Evolutionary conservation across 192 early-diverging fungal species (phyloP), one percentile per base, ranked within the genome.

Genomic region (Rhizophagus clarus): DNA sequence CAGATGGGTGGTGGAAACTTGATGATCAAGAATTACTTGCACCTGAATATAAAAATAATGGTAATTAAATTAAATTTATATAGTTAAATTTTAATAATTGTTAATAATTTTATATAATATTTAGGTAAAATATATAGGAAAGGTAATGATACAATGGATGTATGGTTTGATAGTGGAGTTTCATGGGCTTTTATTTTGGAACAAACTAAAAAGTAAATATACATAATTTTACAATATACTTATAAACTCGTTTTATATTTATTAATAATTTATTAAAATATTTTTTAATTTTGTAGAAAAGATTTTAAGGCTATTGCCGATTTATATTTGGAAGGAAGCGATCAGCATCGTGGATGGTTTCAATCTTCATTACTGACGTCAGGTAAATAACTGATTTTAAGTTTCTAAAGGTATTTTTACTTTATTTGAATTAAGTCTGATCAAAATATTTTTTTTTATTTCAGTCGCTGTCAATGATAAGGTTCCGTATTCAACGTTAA

Each of bases 341-440:
- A 95, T 81, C 94, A 95, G 76, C 92, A 95, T 84, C 90, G 94
- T 51, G 94, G 93, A 7, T 95, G 94, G 94, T 95, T 95, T 87
- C 92, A 94, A 79, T 95, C 93, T 20, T 94, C 93, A 11, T 82
- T 94, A 45, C 84, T 95, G 61, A 94, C 93, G 17, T 92, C 91
- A 4, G 82, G 87, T 86, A 79, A 84, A 29, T 40, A 37, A 10
- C 0, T 42, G 9, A 24, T 3, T 72, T 24, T 3, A 60, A n/a
- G n/a, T n/a, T n/a, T n/a, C n/a, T n/a, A n/a, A n/a, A n/a, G n/a
- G n/a, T n/a, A n/a, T n/a, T n/a, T n/a, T n/a, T n/a, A n/a, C n/a
- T 7, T 47, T 61, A n/a, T 17, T 49, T 45, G 17, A 1, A 32
- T 77, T 6, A 47, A 8, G 1, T 34, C n/a, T n/a, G n/a, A n/a